A percentile compares a stretch with the other conserved stretches of the same genome.
phyloP scores from a whole-genome alignment of 768 basidiomycete species.

The Symmetrospora coprosmae region DNA sequence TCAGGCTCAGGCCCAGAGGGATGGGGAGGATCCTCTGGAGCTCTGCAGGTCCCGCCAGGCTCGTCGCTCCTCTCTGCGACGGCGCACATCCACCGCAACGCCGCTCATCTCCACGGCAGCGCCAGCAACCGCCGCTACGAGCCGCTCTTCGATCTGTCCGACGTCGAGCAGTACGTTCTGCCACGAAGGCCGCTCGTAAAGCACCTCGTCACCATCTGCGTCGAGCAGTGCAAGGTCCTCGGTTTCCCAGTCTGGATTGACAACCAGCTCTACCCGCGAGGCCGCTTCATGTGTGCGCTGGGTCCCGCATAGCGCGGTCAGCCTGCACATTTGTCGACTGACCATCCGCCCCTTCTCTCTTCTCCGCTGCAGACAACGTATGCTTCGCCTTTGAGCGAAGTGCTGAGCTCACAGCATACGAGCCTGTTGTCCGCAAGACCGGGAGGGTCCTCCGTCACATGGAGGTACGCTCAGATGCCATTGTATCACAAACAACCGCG shows the following conservation, averaged over 20 bases:
- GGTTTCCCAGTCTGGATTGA: conserved; percentile 72
- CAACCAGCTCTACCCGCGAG: conserved; percentile 47
- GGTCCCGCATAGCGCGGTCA: too few species aligned
- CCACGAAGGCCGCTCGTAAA: conserved; percentile 74
- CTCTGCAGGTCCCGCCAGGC: background rate
- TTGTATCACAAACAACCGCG: background rate
- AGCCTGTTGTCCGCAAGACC: conserved; percentile 86
- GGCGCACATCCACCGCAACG: background rate
- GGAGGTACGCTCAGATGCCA: conserved; percentile 63
- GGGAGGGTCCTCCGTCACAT: conserved; percentile 73
- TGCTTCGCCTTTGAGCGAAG: conserved; percentile 90
- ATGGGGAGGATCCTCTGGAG: background rate
- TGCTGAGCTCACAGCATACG: conserved; percentile 86
- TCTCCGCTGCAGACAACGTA: conserved; percentile 71
- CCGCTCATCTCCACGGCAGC: background rate
- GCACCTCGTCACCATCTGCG: conserved; percentile 71
- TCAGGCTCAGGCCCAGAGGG: background rate
- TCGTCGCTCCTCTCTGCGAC: conserved; percentile 9
- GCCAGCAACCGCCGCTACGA: conserved; percentile 22
- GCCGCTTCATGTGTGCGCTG: conserved; percentile 11
- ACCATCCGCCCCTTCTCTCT: conserved; percentile 36
- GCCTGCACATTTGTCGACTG: background rate
- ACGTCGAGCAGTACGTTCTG: conserved; percentile 86
- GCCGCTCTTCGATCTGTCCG: conserved; percentile 68
- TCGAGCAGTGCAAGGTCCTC: conserved; percentile 66